Conservation (phyloP, 1,284 basidiomycete species). For the Leccinum griseonigrum region DNA sequence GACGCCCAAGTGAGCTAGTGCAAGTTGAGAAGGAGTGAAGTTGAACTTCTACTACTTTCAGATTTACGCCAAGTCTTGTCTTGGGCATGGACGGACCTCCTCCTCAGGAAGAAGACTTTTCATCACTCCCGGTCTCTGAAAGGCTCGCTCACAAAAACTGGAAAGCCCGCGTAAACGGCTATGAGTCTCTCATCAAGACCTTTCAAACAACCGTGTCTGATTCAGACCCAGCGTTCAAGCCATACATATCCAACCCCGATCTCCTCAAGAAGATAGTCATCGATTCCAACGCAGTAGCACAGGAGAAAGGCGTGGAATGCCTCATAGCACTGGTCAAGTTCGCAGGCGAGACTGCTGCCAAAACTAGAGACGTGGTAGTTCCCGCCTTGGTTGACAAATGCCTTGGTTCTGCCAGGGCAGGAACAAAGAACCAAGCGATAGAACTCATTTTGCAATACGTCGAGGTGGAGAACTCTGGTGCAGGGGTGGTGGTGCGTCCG, state of each 20-base stretch:
- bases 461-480: conserved; percentile 89
- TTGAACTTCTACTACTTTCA: conserved; percentile 15
- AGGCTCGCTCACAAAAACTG: conserved; percentile 94
- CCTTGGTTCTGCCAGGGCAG: conserved; percentile 86
- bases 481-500: conserved; percentile 82
- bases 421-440: conserved; percentile 87
- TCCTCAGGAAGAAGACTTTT: conserved; percentile 93
- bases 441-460: conserved; percentile 90
- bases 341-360: conserved; percentile 84
- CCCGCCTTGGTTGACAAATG: conserved; percentile 96
- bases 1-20: conserved; percentile 1
- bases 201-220: conserved; percentile 90
- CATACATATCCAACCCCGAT: conserved; percentile 77
- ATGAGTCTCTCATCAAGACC: conserved; percentile 83
- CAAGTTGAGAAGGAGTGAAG: background rate
- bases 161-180: conserved; percentile 96
- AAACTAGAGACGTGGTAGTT: conserved; percentile 79
- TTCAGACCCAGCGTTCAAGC: conserved; percentile 90
- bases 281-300: conserved; percentile 95
- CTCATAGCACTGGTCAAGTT: conserved; percentile 85
- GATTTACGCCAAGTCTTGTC: background rate
- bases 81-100: conserved; percentile 82
- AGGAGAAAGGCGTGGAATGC: conserved; percentile 95
- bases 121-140: conserved; percentile 76
- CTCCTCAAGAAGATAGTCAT: conserved; percentile 84